Percentiles rank a stretch among this genome's conserved stretches.
Conservation (phyloP, 1,139 yeast genomes). For the Scheffersomyces illinoinensis region DNA sequence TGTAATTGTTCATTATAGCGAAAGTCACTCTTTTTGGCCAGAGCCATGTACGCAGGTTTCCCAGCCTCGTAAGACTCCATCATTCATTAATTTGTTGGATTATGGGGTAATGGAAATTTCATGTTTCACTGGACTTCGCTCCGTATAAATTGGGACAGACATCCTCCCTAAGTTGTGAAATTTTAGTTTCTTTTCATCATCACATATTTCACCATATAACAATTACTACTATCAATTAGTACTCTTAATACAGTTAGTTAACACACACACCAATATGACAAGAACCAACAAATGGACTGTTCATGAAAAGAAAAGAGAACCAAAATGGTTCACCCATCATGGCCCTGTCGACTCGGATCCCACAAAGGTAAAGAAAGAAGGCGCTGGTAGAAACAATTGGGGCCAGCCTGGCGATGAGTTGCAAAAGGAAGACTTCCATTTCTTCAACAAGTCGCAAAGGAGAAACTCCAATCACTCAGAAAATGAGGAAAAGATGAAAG, state of each 20-base stretch:
- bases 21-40: neutral
- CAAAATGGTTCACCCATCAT: slow-evolving; percentile 75
- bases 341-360: slow-evolving; percentile 71
- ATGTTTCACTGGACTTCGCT: neutral
- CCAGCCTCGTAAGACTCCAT: neutral
- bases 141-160: slow-evolving; percentile 9
- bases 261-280: slow-evolving; percentile 50
- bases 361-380: slow-evolving; percentile 75
- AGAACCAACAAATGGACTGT: slow-evolving; percentile 83
- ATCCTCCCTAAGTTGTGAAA: neutral
- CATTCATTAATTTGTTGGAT: neutral
- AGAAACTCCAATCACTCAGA: slow-evolving; percentile 43
- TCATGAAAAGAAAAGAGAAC: slow-evolving; percentile 58
- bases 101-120: neutral
- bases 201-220: neutral
- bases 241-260: neutral
- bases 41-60: neutral
- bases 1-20: neutral
- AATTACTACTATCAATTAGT: neutral
- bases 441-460: slow-evolving; percentile 31
- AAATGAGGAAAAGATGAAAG: slow-evolving; percentile 28
- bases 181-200: neutral
- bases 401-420: slow-evolving; percentile 71
- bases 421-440: slow-evolving; percentile 19
- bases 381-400: slow-evolving; percentile 83